Evolutionary conservation across 495 filamentous ascomycete species (phyloP).

Genomic region (Trichoderma orchidacearum): DNA sequence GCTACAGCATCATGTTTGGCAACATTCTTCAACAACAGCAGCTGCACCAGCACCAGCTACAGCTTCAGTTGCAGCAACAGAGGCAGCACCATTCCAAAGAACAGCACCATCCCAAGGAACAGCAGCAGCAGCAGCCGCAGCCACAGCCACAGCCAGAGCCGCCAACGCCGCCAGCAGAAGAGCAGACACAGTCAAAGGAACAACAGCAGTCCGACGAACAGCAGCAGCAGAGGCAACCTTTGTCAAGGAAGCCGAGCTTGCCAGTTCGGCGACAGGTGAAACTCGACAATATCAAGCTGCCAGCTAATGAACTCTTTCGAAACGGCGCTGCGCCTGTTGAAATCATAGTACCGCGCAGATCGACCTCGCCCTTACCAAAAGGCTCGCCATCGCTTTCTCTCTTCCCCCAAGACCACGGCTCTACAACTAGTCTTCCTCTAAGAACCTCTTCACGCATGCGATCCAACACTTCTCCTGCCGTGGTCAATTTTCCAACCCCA

Average conservation of each 20-base stretch:
- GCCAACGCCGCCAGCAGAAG: background rate
- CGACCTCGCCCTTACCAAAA: constrained; percentile 44
- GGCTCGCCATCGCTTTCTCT: constrained; percentile 47
- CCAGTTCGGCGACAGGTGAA: constrained; percentile 57
- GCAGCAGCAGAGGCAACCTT: background rate
- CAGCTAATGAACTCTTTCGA: background rate
- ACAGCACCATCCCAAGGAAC: too few relatives aligned
- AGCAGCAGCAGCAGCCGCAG: constrained; percentile 3
- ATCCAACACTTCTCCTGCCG: constrained; percentile 45
- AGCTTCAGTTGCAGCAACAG: background rate
- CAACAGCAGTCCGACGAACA: too few relatives aligned
- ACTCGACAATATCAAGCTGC: constrained; percentile 41
- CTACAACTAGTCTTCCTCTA: constrained; percentile 20
- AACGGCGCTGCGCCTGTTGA: background rate
- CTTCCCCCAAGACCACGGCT: constrained; percentile 43
- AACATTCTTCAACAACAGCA: constrained; percentile 46
- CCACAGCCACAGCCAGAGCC: too few relatives aligned
- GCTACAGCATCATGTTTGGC: constrained; percentile 92
- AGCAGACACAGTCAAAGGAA: too few relatives aligned
- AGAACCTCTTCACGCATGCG: constrained; percentile 31
- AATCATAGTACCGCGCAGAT: constrained; percentile 25
- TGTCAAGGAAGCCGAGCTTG: constrained; percentile 15
- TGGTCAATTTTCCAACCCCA: constrained; percentile 26
- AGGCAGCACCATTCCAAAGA: too few relatives aligned
- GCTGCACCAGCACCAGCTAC: constrained; percentile 3